Conservation (phyloP, 2,329 filamentous ascomycete genomes). For the Botrytis hyacinthi region DNA sequence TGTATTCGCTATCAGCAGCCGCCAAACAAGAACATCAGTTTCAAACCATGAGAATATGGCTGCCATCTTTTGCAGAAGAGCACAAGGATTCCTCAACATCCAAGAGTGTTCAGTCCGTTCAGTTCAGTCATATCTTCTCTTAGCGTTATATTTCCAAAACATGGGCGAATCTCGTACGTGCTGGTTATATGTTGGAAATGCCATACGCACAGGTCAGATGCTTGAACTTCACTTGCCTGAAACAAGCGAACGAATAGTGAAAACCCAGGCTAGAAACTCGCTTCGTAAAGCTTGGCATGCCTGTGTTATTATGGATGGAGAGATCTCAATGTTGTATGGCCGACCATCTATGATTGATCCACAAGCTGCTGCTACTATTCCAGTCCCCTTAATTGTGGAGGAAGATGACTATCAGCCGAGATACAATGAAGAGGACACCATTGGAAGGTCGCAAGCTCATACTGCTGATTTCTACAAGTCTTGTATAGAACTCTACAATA, state of each 20-base stretch:
- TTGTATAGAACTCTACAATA: neutral
- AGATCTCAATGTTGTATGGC: neutral
- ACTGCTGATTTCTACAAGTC: neutral
- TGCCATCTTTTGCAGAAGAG: neutral
- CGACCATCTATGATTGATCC: neutral
- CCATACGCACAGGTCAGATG: neutral
- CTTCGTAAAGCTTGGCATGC: neutral
- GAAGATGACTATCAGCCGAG: neutral
- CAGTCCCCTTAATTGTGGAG: neutral
- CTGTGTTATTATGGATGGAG: neutral
- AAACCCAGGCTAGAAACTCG: neutral
- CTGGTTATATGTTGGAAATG: neutral
- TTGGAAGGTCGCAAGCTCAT: neutral
- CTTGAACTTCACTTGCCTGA: neutral
- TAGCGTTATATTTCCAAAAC: neutral
- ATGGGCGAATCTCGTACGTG: neutral
- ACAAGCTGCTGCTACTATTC: neutral
- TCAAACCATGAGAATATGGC: neutral
- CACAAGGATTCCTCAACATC: neutral
- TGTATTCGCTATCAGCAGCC: neutral
- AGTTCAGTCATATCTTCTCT: neutral
- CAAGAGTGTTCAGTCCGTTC: neutral
- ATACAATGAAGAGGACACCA: neutral
- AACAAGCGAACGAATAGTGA: neutral
- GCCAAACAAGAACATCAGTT: neutral